phyloP scores from a whole-genome alignment of 1,284 basidiomycete genomes.

The Trichosporon sp. region DNA sequence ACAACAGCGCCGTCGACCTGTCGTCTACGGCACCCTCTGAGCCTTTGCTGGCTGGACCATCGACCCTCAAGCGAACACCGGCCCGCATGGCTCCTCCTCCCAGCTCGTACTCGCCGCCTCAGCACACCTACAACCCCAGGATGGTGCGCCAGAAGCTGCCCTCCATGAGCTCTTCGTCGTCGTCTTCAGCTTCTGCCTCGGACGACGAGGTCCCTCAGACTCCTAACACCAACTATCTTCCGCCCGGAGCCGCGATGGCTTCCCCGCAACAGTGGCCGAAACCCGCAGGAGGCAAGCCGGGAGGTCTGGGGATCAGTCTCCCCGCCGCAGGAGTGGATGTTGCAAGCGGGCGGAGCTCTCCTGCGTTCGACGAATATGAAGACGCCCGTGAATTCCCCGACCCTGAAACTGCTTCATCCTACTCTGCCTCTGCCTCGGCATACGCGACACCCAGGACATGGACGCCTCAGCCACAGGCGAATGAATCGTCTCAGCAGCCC shows the following conservation, averaged over 20 bases:
- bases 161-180: background rate
- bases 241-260: background rate
- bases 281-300: background rate
- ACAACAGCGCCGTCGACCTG: background rate
- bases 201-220: background rate
- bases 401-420: background rate
- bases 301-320: background rate
- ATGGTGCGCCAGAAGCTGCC: background rate
- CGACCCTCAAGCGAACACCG: background rate
- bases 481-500: background rate
- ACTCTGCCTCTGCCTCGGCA: background rate
- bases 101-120: background rate
- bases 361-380: background rate
- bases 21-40: background rate
- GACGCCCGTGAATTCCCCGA: background rate
- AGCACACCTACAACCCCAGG: background rate
- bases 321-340: background rate
- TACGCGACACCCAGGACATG: background rate
- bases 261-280: background rate
- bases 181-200: background rate
- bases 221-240: background rate
- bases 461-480: background rate
- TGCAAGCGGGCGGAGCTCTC: background rate
- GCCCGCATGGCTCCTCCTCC: background rate
- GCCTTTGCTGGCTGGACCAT: background rate